Percentiles rank a stretch among this genome's conserved stretches.
These are phyloP conservation scores for Tieghemostelium lacteum DNA, from an alignment of 78 protist species.

Conservation along the genomic window DNA sequence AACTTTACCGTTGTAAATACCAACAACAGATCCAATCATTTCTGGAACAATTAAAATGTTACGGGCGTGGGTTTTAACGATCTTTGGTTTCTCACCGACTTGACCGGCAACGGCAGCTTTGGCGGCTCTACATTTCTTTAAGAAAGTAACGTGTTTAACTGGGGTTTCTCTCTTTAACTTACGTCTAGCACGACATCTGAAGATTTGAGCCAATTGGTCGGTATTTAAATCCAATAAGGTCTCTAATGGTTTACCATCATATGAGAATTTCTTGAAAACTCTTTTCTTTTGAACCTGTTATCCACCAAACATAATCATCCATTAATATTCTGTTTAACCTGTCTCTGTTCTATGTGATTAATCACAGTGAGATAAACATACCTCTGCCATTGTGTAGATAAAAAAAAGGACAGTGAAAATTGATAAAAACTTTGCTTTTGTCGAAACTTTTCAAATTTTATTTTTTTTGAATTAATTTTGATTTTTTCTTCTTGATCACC, in stretches of 20 bases:
- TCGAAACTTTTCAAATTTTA: too few species aligned
- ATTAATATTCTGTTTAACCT: too few species aligned
- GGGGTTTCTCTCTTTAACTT: conserved; percentile 94
- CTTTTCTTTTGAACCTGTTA: too few species aligned
- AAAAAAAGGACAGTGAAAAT: too few species aligned
- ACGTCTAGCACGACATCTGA: conserved; percentile 97
- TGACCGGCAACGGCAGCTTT: conserved; percentile 79
- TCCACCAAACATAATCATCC: too few species aligned
- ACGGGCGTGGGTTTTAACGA: conserved; percentile 99
- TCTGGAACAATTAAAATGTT: conserved; percentile 98
- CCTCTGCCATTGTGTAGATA: too few species aligned
- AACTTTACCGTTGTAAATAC: conserved; percentile 99
- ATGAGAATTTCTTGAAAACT: conserved; percentile 97
- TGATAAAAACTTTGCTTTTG: too few species aligned
- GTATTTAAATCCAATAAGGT: conserved; percentile 92
- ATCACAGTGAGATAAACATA: too few species aligned
- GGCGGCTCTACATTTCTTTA: conserved; percentile 95
- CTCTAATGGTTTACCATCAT: conserved; percentile 98
- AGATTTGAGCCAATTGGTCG: conserved; percentile 89
- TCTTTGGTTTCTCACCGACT: conserved; percentile 97
- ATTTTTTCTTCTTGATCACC: too few species aligned
- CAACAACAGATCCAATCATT: conserved; percentile 99
- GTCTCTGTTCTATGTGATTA: too few species aligned
- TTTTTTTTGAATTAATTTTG: too few species aligned
- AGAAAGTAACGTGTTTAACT: conserved; percentile 89